Percentiles rank a stretch among this genome's conserved stretches.
Conservation (phyloP, 305 asterid genomes). For the Plantago rigida region DNA sequence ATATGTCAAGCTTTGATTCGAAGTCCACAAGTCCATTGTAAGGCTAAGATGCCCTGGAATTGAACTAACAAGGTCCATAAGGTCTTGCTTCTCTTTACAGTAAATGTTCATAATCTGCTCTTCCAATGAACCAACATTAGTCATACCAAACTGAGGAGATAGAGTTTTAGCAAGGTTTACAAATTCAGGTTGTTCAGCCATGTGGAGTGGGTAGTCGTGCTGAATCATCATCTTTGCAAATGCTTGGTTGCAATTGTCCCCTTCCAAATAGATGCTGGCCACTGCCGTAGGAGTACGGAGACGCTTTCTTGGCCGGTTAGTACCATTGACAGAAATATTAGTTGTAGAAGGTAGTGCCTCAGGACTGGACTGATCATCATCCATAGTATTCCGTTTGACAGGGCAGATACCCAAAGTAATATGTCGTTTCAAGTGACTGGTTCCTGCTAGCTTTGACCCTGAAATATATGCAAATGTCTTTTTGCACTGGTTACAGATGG, state of each 20-base stretch:
- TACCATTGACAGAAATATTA: constrained; percentile 37
- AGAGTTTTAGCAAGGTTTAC: constrained; percentile 43
- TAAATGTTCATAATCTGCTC: constrained; percentile 49
- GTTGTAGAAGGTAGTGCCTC: constrained; percentile 28
- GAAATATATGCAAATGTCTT: constrained; percentile 67
- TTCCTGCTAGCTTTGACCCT: constrained; percentile 73
- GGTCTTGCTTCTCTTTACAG: constrained; percentile 52
- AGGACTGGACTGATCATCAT: constrained; percentile 31
- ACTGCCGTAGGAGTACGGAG: constrained; percentile 39
- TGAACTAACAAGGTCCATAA: constrained; percentile 42
- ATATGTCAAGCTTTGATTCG: constrained; percentile 49
- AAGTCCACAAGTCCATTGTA: constrained; percentile 54
- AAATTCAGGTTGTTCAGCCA: constrained; percentile 64
- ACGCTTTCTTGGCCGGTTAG: constrained; percentile 55
- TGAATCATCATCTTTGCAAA: constrained; percentile 71
- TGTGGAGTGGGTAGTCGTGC: constrained; percentile 70
- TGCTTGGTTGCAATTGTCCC: constrained; percentile 38
- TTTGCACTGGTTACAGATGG: constrained; percentile 72
- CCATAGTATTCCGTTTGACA: constrained; percentile 31
- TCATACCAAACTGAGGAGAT: constrained; percentile 51
- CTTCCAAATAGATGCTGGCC: constrained; percentile 29
- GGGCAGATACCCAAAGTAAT: constrained; percentile 76
- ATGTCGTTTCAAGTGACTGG: constrained; percentile 88
- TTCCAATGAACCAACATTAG: constrained; percentile 32
- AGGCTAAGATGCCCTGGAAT: constrained; percentile 65